Percentiles rank a stretch among this genome's conserved stretches.
These are phyloP conservation scores for Diaporthe eres DNA, from an alignment of 2,329 filamentous ascomycete species.

Conservation along the genomic window DNA sequence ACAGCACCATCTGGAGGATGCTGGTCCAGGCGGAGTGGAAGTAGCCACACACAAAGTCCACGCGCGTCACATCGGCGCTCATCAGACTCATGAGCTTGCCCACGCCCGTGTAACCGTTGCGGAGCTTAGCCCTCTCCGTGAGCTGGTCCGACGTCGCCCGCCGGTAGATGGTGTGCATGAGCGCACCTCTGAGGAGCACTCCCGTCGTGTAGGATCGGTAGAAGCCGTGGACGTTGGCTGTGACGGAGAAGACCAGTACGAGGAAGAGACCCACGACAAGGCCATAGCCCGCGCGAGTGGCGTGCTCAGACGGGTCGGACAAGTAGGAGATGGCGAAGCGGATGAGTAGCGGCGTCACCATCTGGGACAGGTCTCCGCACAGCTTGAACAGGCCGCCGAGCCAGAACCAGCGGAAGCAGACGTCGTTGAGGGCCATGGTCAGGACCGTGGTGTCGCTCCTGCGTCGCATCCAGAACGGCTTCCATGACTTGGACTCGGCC, in stretches of 20 bases:
- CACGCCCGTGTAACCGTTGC: constrained; percentile 43
- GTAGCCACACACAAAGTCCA: constrained; percentile 51
- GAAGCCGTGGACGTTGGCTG: constrained; percentile 48
- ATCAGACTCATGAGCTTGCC: constrained; percentile 52
- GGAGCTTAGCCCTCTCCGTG: constrained; percentile 42
- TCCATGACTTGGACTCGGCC: constrained; percentile 29
- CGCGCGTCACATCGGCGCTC: constrained; percentile 51
- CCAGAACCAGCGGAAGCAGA: constrained; percentile 51
- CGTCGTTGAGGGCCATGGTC: constrained; percentile 49
- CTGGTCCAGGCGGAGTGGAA: constrained; percentile 52
- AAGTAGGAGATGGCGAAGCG: constrained; percentile 46
- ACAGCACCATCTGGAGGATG: constrained; percentile 50
- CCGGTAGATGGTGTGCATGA: constrained; percentile 45
- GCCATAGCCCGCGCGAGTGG: constrained; percentile 45
- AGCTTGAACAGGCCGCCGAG: constrained; percentile 48
- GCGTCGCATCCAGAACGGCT: constrained; percentile 48
- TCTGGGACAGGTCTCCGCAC: constrained; percentile 46
- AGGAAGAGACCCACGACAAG: constrained; percentile 46
- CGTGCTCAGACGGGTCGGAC: constrained; percentile 44
- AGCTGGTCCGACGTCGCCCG: constrained; percentile 45
- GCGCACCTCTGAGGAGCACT: constrained; percentile 44
- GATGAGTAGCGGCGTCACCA: constrained; percentile 47
- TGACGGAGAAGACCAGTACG: constrained; percentile 46
- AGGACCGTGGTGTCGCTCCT: constrained; percentile 47
- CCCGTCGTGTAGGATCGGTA: constrained; percentile 45